Percentiles rank a stretch among this genome's conserved stretches.
phyloP scores from a whole-genome alignment of 2,329 filamentous ascomycete genomes.

The Aspergillus sp. region DNA sequence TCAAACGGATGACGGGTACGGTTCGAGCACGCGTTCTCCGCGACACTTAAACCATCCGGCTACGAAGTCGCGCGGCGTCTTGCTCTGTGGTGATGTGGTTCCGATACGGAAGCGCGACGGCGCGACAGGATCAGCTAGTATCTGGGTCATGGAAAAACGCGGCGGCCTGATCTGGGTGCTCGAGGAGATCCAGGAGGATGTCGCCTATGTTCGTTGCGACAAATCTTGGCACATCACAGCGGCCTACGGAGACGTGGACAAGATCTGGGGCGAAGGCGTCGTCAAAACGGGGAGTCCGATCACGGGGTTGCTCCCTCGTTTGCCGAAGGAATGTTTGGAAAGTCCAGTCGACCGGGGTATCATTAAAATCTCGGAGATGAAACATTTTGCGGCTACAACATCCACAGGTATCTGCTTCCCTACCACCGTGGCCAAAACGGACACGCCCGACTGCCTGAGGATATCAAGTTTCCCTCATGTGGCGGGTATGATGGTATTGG shows the following conservation, averaged over 20 bases:
- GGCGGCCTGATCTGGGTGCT: conserved; percentile 95
- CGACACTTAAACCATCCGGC: conserved; percentile 65
- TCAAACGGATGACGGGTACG: conserved; percentile 60
- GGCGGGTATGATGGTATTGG: conserved; percentile 90
- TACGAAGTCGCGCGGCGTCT: conserved; percentile 79
- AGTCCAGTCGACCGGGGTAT: conserved; percentile 72
- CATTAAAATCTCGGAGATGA: conserved; percentile 67
- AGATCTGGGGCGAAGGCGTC: conserved; percentile 78
- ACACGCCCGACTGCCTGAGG: conserved; percentile 68
- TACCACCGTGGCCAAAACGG: conserved; percentile 72
- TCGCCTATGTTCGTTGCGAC: conserved; percentile 73
- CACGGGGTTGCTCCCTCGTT: conserved; percentile 73
- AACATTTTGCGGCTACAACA: conserved; percentile 83
- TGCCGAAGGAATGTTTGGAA: conserved; percentile 71
- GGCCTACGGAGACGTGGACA: conserved; percentile 71
- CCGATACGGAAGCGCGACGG: conserved; percentile 97
- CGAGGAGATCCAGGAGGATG: conserved; percentile 95
- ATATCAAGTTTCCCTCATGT: conserved; percentile 96
- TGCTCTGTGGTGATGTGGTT: conserved; percentile 96
- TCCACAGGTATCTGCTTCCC: conserved; percentile 77
- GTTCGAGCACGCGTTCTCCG: conserved; percentile 48
- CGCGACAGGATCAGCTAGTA: conserved; percentile 82
- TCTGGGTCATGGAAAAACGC: conserved; percentile 98
- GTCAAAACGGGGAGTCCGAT: conserved; percentile 70
- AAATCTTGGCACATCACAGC: conserved; percentile 72